Percentiles rank a stretch among this genome's conserved stretches.
Conservation (phyloP, 176 grass and related monocot genomes). For the Carex myosuroides region DNA sequence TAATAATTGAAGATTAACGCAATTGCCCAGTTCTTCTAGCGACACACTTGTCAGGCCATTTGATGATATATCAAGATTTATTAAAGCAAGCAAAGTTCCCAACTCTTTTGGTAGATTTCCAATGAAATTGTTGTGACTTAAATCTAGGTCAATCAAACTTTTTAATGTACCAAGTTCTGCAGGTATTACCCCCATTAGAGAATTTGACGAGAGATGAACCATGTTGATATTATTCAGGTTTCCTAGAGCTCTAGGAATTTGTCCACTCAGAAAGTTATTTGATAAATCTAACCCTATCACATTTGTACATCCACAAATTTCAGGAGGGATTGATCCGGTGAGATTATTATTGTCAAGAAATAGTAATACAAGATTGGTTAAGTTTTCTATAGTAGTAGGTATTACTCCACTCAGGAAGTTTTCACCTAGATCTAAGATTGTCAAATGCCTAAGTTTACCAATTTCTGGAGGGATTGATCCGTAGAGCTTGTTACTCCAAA, state of each 20-base stretch:
- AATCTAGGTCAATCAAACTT: background rate
- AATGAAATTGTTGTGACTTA: background rate
- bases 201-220: constrained; percentile 25
- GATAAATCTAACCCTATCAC: no score
- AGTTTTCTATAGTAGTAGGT: constrained; percentile 23
- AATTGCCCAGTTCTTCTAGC: background rate
- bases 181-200: background rate
- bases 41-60: background rate
- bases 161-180: background rate
- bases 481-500: background rate
- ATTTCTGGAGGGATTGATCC: background rate
- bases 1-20: constrained; percentile 16
- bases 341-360: constrained; percentile 27
- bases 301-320: background rate
- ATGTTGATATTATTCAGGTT: background rate
- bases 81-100: background rate
- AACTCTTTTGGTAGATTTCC: constrained; percentile 7
- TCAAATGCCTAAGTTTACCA: no score
- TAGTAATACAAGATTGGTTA: constrained; percentile 3
- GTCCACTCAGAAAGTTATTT: background rate
- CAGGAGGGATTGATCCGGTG: background rate
- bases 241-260: background rate
- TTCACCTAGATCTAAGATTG: no score
- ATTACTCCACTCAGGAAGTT: constrained; percentile 33
- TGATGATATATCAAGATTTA: constrained; percentile 1